phyloP scores from a whole-genome alignment of 805 yeast species.

The Candida silvicultrix region DNA sequence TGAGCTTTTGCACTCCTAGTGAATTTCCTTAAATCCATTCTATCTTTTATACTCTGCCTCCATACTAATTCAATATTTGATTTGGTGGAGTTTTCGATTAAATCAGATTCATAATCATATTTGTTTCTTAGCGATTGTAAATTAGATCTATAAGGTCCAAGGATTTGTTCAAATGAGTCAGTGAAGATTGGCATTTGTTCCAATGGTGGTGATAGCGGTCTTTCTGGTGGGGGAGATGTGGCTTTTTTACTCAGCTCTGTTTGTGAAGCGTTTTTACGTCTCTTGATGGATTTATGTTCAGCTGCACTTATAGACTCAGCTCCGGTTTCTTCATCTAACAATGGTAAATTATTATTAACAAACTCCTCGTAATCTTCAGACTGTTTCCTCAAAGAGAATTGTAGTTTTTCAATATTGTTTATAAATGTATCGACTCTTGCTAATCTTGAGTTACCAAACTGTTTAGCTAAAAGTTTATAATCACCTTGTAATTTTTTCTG shows the following conservation, averaged over 20 bases:
- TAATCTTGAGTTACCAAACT: slow-evolving; percentile 24
- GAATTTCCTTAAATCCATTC: slow-evolving; percentile 7
- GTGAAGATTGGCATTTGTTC: slow-evolving; percentile 15
- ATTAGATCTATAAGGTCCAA: slow-evolving; percentile 9
- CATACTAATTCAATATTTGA: slow-evolving; percentile 14
- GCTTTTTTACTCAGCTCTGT: background rate
- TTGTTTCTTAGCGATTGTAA: slow-evolving; percentile 10
- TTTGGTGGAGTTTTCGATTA: slow-evolving; percentile 13
- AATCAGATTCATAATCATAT: slow-evolving; percentile 12
- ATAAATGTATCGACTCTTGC: slow-evolving; percentile 27
- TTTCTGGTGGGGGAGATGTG: slow-evolving; percentile 11
- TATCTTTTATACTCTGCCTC: slow-evolving; percentile 16
- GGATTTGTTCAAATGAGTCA: slow-evolving; percentile 13
- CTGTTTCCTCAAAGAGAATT: slow-evolving; percentile 17
- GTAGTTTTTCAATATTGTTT: slow-evolving; percentile 24
- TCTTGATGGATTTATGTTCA: background rate
- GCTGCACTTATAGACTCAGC: slow-evolving; percentile 4
- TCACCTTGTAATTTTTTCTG: slow-evolving; percentile 24
- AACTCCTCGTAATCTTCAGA: slow-evolving; percentile 11
- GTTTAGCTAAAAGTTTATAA: slow-evolving; percentile 24
- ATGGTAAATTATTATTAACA: slow-evolving; percentile 14
- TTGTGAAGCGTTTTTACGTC: background rate
- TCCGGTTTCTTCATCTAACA: slow-evolving; percentile 7
- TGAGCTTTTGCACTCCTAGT: slow-evolving; percentile 1
- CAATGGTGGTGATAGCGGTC: slow-evolving; percentile 8